Base-by-base conservation (phyloP, 2,329 filamentous ascomycete species). In the Apiospora aurea region DNA sequence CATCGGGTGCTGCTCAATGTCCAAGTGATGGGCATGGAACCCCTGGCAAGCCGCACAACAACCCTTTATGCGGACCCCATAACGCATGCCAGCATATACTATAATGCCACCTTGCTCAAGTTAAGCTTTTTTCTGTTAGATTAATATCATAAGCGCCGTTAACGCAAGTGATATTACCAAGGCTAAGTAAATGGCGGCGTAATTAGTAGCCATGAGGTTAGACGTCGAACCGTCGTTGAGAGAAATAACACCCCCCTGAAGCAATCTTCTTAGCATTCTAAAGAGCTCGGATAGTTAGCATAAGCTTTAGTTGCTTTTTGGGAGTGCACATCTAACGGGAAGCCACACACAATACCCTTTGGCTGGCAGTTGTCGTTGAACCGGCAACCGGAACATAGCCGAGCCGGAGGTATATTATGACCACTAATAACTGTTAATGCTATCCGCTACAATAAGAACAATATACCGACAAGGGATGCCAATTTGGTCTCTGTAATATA, bases 51-150 rank as follows among this genome's bases (percentile, higher is more conserved):
- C 24, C 49, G 1, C 11, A 26, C 5, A 34, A 34, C 29, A 7
- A 3, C 29, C 53, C 29, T 38, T 38, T n/a, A 61, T 61, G 29
- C 16, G 34, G 13, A 38, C 16, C n/a, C 29, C 2, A 38, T 11
- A n/a, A 1, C 1, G 8, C 53, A 13, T 38, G 21, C 38, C 10
- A 1, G 0, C 5, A 21, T 18, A 1, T 10, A 2, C 53, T 18
- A 38, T 7, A 1, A 13, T 61, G 11, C 2, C 5, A n/a, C 29
- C 53, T 61, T 26, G 16, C 18, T n/a, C 0, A 0, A 5, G 13
- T 11, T 21, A 61, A 61, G 29, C 29, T 61, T 61, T n/a, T n/a
- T 11, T 11, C 14, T 57, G 3, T 5, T 11, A 11, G 38, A 38
- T 18, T 13, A 3, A 61, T 0, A 61, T 0, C 16, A 1, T 8